A percentile compares a stretch with the other conserved stretches of the same genome.
phyloP scores from a whole-genome alignment of 257 asterid species.

The Jacaranda mimosifolia region DNA sequence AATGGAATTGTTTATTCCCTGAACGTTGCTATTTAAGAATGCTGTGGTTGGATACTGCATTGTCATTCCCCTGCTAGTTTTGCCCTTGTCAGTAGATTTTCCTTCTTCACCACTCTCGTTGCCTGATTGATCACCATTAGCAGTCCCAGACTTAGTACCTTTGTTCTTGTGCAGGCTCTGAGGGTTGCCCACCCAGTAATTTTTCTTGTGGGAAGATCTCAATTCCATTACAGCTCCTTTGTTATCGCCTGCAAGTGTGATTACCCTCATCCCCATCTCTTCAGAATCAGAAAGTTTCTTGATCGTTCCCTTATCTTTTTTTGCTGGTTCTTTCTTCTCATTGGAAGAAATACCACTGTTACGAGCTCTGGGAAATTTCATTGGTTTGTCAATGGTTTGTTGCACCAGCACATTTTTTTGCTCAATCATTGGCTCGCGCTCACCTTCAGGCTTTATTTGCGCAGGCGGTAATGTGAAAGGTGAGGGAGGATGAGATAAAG shows the following conservation, averaged over 20 bases:
- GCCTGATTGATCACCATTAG: constrained; percentile 39
- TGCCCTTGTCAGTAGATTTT: constrained; percentile 35
- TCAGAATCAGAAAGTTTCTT: constrained; percentile 47
- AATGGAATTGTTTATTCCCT: constrained; percentile 84
- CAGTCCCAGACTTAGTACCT: not conserved
- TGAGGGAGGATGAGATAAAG: constrained; percentile 60
- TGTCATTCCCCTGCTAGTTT: constrained; percentile 28
- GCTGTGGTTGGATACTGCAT: constrained; percentile 48
- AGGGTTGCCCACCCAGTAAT: constrained; percentile 16
- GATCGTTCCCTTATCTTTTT: constrained; percentile 35
- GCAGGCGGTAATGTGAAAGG: constrained; percentile 50
- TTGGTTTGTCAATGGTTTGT: constrained; percentile 40
- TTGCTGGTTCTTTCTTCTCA: constrained; percentile 33
- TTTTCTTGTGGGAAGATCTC: constrained; percentile 48
- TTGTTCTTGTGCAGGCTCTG: constrained; percentile 26
- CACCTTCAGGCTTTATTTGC: constrained; percentile 37
- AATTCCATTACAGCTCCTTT: constrained; percentile 83
- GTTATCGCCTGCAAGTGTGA: constrained; percentile 81
- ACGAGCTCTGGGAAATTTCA: constrained; percentile 2
- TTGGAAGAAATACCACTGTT: constrained; percentile 5
- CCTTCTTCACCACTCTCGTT: constrained; percentile 45
- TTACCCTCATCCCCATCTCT: constrained; percentile 53
- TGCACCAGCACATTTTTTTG: constrained; percentile 50
- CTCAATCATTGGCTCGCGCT: constrained; percentile 38
- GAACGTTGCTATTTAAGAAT: constrained; percentile 76